Evolutionary conservation across 495 filamentous ascomycete genomes (phyloP), one percentile per base, ranked within the genome.

Genomic region (Parathielavia hyrcaniae): DNA sequence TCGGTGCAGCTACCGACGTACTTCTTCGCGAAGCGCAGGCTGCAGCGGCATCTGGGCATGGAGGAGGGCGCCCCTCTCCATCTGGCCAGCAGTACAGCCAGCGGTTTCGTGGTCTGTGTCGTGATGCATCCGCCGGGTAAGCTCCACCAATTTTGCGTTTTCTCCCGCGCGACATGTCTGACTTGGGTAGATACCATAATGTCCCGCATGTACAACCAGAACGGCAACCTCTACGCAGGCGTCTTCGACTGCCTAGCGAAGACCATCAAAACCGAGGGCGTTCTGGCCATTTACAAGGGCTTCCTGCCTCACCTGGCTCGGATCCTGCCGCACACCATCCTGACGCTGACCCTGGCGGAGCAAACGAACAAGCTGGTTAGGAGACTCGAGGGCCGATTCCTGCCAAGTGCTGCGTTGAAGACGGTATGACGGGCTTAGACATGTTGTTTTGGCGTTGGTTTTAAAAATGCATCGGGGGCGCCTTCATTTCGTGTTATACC

Each of bases 161-260:
- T 13, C n/a, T 14, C 0, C 14, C 39, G 39, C 4, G 14, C 4
- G 14, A 41, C 16, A 1, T 11, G 64, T 89, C 89, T 91, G 77
- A 64, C 76, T 65, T 53, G 11, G 22, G 4, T 35, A 90, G 93
- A 99, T 69, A 97, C 95, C 10, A 89, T 99, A 73, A 99, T 99
- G 93, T 91, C 87, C 50, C 86, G 93, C 36, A 87, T 99, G 81
- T 99, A 99, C 75, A 99, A 99, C 77, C 93, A 99, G 73, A 92
- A 91, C 53, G 93, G 93, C 32, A 96, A 97, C 68, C 83, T 97
- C 5, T 99, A 99, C 75, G 85, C 80, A 61, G 86, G 90, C 54
- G 89, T 91, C 0, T 90, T 93, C 58, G 93, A 99, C 73, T 99
- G 93, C 70, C 70, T 97, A 44, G 82, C 78, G 66, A 90, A 96